Conservation (phyloP, 2,329 filamentous ascomycete species). For the Stagonosporopsis cucurbitacearum region DNA sequence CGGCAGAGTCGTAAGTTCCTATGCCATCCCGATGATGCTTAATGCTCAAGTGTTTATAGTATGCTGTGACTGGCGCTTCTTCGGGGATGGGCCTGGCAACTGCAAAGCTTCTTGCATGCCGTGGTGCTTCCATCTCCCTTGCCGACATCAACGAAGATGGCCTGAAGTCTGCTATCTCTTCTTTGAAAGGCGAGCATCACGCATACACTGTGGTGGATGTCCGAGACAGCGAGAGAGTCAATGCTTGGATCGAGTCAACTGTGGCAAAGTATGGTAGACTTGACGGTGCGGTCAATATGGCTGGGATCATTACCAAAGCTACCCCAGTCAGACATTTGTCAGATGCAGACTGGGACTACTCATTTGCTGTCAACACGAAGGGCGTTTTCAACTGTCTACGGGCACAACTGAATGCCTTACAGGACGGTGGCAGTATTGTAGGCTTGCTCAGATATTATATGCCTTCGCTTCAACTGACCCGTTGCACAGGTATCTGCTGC, state of each 20-base stretch:
- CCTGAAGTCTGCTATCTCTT: constrained; percentile 42
- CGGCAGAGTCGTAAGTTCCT: not conserved
- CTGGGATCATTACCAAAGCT: constrained; percentile 44
- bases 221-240: constrained; percentile 48
- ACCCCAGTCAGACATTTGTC: constrained; percentile 26
- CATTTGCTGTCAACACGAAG: constrained; percentile 45
- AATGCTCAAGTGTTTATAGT: not conserved
- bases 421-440: constrained; percentile 27
- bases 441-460: not conserved
- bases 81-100: constrained; percentile 56
- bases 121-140: constrained; percentile 44
- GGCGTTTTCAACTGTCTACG: constrained; percentile 43
- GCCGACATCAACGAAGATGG: constrained; percentile 49
- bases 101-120: constrained; percentile 52
- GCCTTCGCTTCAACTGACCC: not conserved
- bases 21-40: not conserved
- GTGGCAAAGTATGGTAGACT: constrained; percentile 43
- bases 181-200: constrained; percentile 26
- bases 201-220: constrained; percentile 50
- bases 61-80: constrained; percentile 25
- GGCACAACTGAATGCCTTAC: constrained; percentile 27
- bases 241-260: constrained; percentile 46
- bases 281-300: constrained; percentile 51
- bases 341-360: constrained; percentile 46
- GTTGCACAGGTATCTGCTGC: constrained; percentile 31